Evolutionary conservation across 768 basidiomycete genomes (phyloP), one percentile per base, ranked within the genome.

Genomic region (Rhodotorula sphaerocarpa): DNA sequence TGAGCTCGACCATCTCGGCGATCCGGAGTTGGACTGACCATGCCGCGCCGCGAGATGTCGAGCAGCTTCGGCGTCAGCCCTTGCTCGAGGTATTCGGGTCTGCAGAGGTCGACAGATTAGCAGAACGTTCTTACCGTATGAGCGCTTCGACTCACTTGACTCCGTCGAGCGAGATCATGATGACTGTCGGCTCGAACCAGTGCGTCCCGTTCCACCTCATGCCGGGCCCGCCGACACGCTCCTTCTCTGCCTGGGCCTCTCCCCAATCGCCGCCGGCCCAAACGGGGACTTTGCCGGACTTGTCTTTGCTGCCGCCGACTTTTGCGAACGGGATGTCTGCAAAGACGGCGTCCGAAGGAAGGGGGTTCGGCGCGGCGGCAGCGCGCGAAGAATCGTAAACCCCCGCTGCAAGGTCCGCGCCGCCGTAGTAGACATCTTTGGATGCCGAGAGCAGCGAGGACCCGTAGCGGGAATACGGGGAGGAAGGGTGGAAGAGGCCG

Each of bases 81-180:
- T 52, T 87, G 80, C 73, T 90, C 87, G 30, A 93, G 79, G 72
- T 92, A 92, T 73, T 88, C 87, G 41, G 90, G 87, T 57, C 88
- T 88, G 31, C 3, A 20, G 5, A 31, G n/a, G n/a, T n/a, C 28
- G 27, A 28, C 7, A 43, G 28, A 14, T 28, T 16, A 11, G n/a
- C n/a, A n/a, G n/a, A n/a, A n/a, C n/a, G n/a, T n/a, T n/a, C n/a
- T n/a, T n/a, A n/a, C n/a, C n/a, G n/a, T 6, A 11, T 12, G 28
- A 54, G 54, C n/a, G 55, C 20, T 27, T 36, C 46, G 28, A 28
- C 53, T 15, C 48, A 64, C 63, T 54, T 56, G 39, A 92, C 76
- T 0, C 90, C 90, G 71, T 92, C 90, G 41, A 92, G 87, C 33
- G 88, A 90, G 6, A 92, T 83, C 57, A 92, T 80, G 25, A 92